Evolutionary conservation across 1,139 yeast species (phyloP), one percentile per base, ranked within the genome.

Genomic region (Wickerhamomyces sp.): DNA sequence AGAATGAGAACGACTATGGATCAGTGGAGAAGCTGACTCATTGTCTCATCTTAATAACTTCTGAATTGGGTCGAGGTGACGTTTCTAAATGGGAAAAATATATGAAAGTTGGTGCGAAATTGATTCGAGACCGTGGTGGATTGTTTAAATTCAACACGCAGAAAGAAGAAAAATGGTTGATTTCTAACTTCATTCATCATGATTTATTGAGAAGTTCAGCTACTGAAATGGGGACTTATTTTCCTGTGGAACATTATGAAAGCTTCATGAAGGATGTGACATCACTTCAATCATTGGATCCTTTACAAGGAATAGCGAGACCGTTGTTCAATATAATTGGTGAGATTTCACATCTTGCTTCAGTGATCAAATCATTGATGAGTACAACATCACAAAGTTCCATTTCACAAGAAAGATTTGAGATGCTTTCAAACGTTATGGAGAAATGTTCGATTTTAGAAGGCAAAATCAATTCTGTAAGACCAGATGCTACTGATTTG

Each of bases 171-270:
- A 76, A 79, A 42, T 85, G 91, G 83, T 64, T 85, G 36, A 75
- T 81, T 16, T 75, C 86, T n/a, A 83, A 80, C 55, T 85, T 81
- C 58, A 87, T 88, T 1, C 85, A 84, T 52, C 94, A 85, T 55
- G 94, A 84, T 52, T 69, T 85, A 25, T 62, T 82, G 44, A 77
- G 91, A 2, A 64, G 70, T 29, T 72, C 83, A 11, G 66, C 55
- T 4, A 62, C 70, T 32, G 75, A 73, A 35, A 54, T 78, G 31
- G 78, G 78, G 1, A 68, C 81, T 0, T 76, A 75, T 49, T 78
- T 78, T 51, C 68, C 76, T 0, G 59, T 70, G 16, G 61, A 62
- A 14, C 76, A 75, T 30, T 83, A 84, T 55, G 76, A 78, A 33
- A 58, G 61, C 23, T 66, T n/a, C n/a, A n/a, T n/a, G n/a, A n/a